Conservation (phyloP, 805 yeast genomes). For the Candida jianshihensis region DNA sequence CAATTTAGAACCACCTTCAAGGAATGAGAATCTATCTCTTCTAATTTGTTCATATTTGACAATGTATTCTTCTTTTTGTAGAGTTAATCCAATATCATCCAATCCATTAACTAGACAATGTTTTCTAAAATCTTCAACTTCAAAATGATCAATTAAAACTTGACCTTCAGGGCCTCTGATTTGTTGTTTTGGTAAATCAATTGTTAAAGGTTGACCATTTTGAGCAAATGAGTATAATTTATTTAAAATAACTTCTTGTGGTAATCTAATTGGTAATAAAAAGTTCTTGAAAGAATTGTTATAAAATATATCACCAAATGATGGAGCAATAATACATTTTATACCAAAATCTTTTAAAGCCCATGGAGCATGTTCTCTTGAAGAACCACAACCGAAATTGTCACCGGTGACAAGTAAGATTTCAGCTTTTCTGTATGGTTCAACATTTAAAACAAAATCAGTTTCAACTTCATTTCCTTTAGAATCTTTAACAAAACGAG, state of each 20-base stretch:
- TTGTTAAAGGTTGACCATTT: conserved; percentile 58
- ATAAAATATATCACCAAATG: conserved; percentile 97
- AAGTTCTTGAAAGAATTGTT: conserved; percentile 97
- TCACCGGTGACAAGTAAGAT: conserved; percentile 90
- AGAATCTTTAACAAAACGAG: conserved; percentile 64
- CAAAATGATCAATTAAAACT: conserved; percentile 75
- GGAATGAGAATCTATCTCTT: conserved; percentile 77
- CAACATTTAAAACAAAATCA: conserved; percentile 85
- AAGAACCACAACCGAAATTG: conserved; percentile 98
- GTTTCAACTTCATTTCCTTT: conserved; percentile 72
- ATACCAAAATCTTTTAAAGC: conserved; percentile 97
- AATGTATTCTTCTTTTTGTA: conserved; percentile 81
- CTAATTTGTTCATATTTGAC: conserved; percentile 68
- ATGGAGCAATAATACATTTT: conserved; percentile 92
- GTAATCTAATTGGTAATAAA: conserved; percentile 85
- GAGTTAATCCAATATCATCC: conserved; percentile 93
- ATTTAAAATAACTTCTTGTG: conserved; percentile 61
- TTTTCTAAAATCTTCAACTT: conserved; percentile 86
- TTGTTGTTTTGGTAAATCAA: conserved; percentile 84
- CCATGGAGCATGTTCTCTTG: conserved; percentile 99
- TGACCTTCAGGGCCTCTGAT: conserved; percentile 62
- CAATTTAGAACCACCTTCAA: conserved; percentile 79
- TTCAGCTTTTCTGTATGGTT: conserved; percentile 74
- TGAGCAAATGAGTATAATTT: conserved; percentile 78
- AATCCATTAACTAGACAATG: conserved; percentile 92